Evolutionary conservation across 495 filamentous ascomycete species (phyloP).

Genomic region (Cudoniella acicularis): DNA sequence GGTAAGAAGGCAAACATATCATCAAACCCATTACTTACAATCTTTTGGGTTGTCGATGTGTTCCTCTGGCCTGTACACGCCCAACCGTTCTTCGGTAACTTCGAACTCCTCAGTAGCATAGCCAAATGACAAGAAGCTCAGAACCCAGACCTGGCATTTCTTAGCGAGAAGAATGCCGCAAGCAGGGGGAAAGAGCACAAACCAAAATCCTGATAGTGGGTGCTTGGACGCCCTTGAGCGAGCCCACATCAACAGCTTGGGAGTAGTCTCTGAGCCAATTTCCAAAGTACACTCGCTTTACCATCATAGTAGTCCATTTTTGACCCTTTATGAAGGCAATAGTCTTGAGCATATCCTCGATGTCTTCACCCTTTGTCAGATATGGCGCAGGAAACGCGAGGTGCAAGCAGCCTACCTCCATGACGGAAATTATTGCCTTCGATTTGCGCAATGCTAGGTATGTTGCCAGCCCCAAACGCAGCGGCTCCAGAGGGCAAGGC

Average conservation of each 20-base stretch:
- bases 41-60: slow-evolving; percentile 80
- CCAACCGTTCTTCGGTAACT: slow-evolving; percentile 80
- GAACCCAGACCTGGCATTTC: slow-evolving; percentile 38
- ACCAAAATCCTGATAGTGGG: slow-evolving; percentile 86
- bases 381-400: background rate
- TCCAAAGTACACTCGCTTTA: slow-evolving; percentile 91
- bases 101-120: slow-evolving; percentile 92
- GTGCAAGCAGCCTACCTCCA: slow-evolving; percentile 49
- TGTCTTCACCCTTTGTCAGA: slow-evolving; percentile 40
- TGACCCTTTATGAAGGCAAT: slow-evolving; percentile 83
- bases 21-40: too few species aligned
- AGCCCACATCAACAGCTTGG: slow-evolving; percentile 89
- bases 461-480: slow-evolving; percentile 95
- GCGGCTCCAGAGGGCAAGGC: slow-evolving; percentile 59
- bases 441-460: slow-evolving; percentile 87
- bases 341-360: slow-evolving; percentile 90
- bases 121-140: slow-evolving; percentile 63
- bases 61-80: slow-evolving; percentile 84
- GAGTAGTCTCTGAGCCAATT: slow-evolving; percentile 76
- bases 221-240: slow-evolving; percentile 81
- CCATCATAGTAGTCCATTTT: slow-evolving; percentile 90
- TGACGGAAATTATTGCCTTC: slow-evolving; percentile 97
- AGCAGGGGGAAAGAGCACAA: slow-evolving; percentile 7
- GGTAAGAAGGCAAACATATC: too few species aligned
- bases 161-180: background rate